Evolutionary conservation across 2,329 filamentous ascomycete genomes (phyloP), one percentile per base, ranked within the genome.

Genomic region (Fusarium domesticum): DNA sequence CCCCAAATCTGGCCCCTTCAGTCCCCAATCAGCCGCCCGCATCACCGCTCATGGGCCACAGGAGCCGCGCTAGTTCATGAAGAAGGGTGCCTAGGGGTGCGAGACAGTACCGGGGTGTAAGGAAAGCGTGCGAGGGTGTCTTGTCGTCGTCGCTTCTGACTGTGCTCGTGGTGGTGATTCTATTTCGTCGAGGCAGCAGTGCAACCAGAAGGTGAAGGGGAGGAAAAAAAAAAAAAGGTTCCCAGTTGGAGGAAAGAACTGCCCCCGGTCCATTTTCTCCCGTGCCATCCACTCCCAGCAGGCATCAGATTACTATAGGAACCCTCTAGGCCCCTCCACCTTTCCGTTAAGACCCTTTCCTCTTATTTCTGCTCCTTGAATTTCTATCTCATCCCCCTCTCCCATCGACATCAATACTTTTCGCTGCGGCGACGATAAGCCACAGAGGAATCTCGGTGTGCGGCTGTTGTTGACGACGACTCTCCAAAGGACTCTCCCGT

Each of bases 11-110:
- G 32, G 35, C 37, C 45, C 49, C 37, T 43, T 39, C 46, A 34
- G 45, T 44, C 40, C 45, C 51, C 53, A 57, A 54, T 57, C 53
- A 55, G 46, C 44, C 47, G 50, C 52, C 41, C 37, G 47, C 45
- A 53, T 43, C 47, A 56, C 46, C 48, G 43, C 56, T 57, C 48
- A 59, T 56, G 56, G 54, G 56, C 52, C 50, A 54, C 7, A 12
- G 23, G 23, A 28, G 23, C 23, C 23, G 23, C 23, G 51, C 56
- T 50, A 56, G 54, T 43, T 37, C 48, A 47, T 39, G 36, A 35
- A 47, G 47, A 40, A 51, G 48, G n/a, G n/a, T n/a, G n/a, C n/a
- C n/a, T n/a, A n/a, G n/a, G 50, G 48, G 41, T 51, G 31, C 17
- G 14, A 28, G 23, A 28, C 14, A 5, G 14, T 28, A 28, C 45